Percentiles rank a stretch among this genome's conserved stretches.
Conservation (phyloP, 495 filamentous ascomycete species). For the Podospora sp. region DNA sequence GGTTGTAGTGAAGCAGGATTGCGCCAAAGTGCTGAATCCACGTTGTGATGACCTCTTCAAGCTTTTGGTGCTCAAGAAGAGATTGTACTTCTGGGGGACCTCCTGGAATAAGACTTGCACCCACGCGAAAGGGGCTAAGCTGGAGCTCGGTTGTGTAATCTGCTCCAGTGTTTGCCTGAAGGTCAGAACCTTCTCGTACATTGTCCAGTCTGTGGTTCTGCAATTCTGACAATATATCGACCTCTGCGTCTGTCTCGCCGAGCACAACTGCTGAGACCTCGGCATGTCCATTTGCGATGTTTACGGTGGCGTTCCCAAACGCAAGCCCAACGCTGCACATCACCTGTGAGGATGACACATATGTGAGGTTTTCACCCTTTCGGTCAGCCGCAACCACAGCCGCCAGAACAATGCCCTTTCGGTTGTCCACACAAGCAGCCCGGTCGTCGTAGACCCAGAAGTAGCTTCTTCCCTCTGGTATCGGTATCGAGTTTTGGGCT, state of each 20-base stretch:
- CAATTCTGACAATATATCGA: slow-evolving; percentile 2
- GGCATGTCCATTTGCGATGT: neutral
- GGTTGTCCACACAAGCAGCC: neutral
- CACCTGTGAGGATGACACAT: slow-evolving; percentile 9
- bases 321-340: slow-evolving; percentile 12
- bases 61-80: neutral
- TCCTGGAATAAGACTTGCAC: slow-evolving; percentile 9
- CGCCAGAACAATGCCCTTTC: slow-evolving; percentile 2
- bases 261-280: neutral
- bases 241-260: neutral
- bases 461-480: slow-evolving; percentile 12
- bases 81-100: slow-evolving; percentile 3
- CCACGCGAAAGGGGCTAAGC: slow-evolving; percentile 15
- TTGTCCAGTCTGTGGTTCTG: slow-evolving; percentile 13
- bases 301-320: slow-evolving; percentile 3
- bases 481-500: neutral
- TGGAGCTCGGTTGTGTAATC: slow-evolving; percentile 10
- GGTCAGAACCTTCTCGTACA: slow-evolving; percentile 8
- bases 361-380: slow-evolving; percentile 5
- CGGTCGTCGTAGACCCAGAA: slow-evolving; percentile 15
- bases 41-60: neutral
- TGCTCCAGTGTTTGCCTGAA: slow-evolving; percentile 5
- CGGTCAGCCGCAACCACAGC: slow-evolving; percentile 2
- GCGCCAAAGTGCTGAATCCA: slow-evolving; percentile 14
- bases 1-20: slow-evolving; percentile 8